Conservation (phyloP, 306 rosid species). For the Potentilla sterilis region DNA sequence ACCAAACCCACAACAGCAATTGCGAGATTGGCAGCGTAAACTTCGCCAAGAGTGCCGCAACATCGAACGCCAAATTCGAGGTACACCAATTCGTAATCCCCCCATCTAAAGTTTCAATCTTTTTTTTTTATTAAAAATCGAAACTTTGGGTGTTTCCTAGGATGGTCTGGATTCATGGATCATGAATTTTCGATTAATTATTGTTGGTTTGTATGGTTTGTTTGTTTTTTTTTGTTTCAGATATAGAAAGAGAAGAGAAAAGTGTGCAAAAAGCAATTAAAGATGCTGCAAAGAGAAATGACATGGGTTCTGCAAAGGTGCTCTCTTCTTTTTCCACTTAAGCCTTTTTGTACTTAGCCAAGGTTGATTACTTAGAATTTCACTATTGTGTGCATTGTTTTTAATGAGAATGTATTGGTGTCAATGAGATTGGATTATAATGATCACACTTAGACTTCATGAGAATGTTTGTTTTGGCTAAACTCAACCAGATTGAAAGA, state of each 20-base stretch:
- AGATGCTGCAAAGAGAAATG: conserved; percentile 95
- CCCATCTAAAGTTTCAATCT: background rate
- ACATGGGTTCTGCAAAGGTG: conserved; percentile 97
- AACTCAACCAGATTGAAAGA: background rate
- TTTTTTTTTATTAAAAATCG: background rate
- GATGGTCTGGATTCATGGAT: conserved; percentile 3
- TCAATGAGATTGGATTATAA: background rate
- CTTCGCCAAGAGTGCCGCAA: conserved; percentile 94
- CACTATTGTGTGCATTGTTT: background rate
- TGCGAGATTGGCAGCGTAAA: conserved; percentile 90
- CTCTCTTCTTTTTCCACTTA: background rate
- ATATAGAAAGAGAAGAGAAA: conserved; percentile 86
- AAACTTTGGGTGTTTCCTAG: background rate
- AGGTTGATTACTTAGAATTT: background rate
- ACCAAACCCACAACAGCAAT: conserved; percentile 73
- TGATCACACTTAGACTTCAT: background rate
- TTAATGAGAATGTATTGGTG: background rate
- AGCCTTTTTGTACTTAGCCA: background rate
- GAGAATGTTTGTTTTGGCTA: background rate
- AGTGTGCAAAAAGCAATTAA: conserved; percentile 81
- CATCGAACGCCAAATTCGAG: conserved; percentile 94
- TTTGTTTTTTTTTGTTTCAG: conserved; percentile 32
- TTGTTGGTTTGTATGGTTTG: background rate
- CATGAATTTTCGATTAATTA: conserved; percentile 4
- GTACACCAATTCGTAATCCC: conserved; percentile 17